Conservation (phyloP, 139 green algal species). For the Klebsormidium nitens region DNA sequence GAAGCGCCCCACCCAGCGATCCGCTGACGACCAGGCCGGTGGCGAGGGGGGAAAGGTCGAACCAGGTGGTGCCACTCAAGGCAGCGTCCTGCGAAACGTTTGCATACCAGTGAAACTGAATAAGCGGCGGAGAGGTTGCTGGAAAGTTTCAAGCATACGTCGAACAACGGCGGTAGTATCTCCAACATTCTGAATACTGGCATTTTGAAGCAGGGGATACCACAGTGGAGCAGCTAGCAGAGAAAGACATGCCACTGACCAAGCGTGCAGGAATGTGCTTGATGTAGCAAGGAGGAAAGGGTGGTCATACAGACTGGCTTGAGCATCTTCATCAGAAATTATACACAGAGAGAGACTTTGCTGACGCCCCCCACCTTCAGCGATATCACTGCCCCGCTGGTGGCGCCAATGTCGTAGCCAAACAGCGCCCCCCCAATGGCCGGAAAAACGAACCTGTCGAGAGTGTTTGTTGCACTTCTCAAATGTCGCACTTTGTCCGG, state of each 20-base stretch:
- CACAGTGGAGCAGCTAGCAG: too few species aligned
- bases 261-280: too few species aligned
- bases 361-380: constrained; percentile 13
- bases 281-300: too few species aligned
- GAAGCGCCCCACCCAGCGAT: constrained; percentile 71
- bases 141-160: too few species aligned
- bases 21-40: constrained; percentile 39
- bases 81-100: constrained; percentile 13
- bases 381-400: constrained; percentile 61
- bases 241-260: too few species aligned
- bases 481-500: not conserved
- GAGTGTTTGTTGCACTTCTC: not conserved
- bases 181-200: too few species aligned
- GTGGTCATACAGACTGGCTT: too few species aligned
- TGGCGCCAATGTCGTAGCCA: constrained; percentile 81
- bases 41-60: constrained; percentile 21
- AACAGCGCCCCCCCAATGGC: constrained; percentile 49
- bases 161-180: too few species aligned
- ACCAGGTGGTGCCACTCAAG: constrained; percentile 32
- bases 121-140: not conserved
- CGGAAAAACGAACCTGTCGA: constrained; percentile 49
- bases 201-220: too few species aligned
- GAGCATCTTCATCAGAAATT: not conserved
- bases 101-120: constrained; percentile 3
- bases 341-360: not conserved